Conservation (phyloP, 139 green algal species). For the Picochlorum sp. region DNA sequence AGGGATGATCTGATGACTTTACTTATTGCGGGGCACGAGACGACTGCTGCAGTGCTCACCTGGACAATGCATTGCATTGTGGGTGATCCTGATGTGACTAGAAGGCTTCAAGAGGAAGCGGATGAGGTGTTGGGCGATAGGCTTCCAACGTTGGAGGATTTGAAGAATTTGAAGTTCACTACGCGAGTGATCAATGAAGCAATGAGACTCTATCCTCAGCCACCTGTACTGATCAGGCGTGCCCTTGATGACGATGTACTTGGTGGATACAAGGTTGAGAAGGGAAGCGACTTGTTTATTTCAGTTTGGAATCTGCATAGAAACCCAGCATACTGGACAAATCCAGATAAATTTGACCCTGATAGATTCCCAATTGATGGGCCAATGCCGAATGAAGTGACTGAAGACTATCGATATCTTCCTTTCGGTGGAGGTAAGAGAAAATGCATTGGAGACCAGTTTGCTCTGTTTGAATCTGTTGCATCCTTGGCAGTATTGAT, state of each 20-base stretch:
- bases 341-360: constrained; percentile 66
- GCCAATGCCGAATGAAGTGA: constrained; percentile 66
- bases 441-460: constrained; percentile 86
- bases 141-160: constrained; percentile 54
- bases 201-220: constrained; percentile 94
- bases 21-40: constrained; percentile 96
- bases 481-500: constrained; percentile 76
- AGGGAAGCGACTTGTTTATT: constrained; percentile 82
- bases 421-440: constrained; percentile 75
- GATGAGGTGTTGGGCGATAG: constrained; percentile 62
- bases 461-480: constrained; percentile 84
- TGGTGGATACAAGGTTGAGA: constrained; percentile 22
- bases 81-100: constrained; percentile 53
- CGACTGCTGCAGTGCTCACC: constrained; percentile 89
- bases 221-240: constrained; percentile 85
- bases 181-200: constrained; percentile 75
- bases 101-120: constrained; percentile 49
- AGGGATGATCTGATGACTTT: constrained; percentile 97
- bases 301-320: constrained; percentile 83
- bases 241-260: constrained; percentile 48
- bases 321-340: constrained; percentile 51
- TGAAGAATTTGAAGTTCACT: constrained; percentile 53
- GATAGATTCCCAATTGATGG: constrained; percentile 59
- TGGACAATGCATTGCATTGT: constrained; percentile 84
- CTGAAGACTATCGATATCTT: constrained; percentile 51